These are phyloP conservation scores for Castanopsis chinensis DNA, from an alignment of 306 rosid species.

Conservation along the genomic window DNA sequence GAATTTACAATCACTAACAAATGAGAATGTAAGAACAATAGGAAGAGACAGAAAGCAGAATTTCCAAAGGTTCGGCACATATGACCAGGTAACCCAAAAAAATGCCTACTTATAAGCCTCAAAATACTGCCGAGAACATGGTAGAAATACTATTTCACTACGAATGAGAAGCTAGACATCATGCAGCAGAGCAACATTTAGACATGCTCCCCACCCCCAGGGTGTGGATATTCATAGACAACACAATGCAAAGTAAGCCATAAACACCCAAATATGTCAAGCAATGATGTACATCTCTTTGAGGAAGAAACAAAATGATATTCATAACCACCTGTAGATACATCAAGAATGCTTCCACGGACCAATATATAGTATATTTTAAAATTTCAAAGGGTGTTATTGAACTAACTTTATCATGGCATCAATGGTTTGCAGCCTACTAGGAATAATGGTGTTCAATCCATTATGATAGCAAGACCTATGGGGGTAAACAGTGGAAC, in stretches of 20 bases:
- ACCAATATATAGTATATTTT: background rate
- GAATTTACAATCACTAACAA: background rate
- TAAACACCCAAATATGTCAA: background rate
- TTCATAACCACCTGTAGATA: background rate
- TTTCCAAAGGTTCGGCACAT: background rate
- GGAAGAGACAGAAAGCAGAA: background rate
- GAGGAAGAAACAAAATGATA: background rate
- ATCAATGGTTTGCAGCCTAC: background rate
- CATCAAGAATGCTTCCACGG: background rate
- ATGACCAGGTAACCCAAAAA: background rate
- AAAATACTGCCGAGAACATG: background rate
- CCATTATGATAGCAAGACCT: background rate
- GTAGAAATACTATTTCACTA: background rate
- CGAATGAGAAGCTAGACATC: background rate
- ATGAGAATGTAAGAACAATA: background rate
- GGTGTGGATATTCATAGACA: background rate
- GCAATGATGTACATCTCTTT: background rate
- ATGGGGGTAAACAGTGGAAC: background rate
- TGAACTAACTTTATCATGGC: background rate
- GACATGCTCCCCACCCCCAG: background rate
- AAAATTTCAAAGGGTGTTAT: background rate
- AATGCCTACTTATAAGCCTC: background rate
- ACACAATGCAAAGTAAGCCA: background rate
- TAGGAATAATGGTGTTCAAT: background rate
- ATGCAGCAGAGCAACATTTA: background rate